A percentile compares a stretch with the other conserved stretches of the same genome.
These are phyloP conservation scores for Linderniella brevidens DNA, from an alignment of 257 asterid species.

Conservation along the genomic window DNA sequence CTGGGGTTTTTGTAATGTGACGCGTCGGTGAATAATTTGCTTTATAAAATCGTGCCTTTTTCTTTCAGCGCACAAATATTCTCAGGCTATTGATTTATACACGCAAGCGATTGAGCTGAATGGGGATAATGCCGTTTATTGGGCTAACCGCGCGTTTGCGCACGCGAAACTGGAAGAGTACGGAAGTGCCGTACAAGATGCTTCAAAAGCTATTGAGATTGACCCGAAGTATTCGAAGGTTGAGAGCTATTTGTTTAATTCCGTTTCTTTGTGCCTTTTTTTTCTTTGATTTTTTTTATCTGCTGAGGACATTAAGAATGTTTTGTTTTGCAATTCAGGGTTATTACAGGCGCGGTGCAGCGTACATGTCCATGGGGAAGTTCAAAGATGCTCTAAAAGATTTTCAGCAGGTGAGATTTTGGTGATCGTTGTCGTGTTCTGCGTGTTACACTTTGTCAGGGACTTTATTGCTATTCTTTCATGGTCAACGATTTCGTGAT, in stretches of 20 bases:
- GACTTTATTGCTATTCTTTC: constrained; percentile 11
- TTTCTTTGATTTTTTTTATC: neutral
- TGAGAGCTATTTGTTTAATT: neutral
- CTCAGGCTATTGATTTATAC: constrained; percentile 87
- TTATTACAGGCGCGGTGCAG: constrained; percentile 92
- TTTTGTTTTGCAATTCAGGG: constrained; percentile 38
- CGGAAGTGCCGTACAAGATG: constrained; percentile 92
- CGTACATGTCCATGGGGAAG: constrained; percentile 88
- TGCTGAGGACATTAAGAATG: neutral
- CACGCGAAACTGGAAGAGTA: constrained; percentile 93
- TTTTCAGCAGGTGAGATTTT: constrained; percentile 57
- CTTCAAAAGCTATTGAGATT: constrained; percentile 66
- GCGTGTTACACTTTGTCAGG: neutral
- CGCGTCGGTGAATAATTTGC: neutral
- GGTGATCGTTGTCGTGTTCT: neutral
- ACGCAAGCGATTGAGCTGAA: constrained; percentile 73
- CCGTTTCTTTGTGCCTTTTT: neutral
- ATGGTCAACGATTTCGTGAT: neutral
- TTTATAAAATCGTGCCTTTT: constrained; percentile 8
- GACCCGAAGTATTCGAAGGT: constrained; percentile 90
- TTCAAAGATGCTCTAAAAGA: constrained; percentile 89
- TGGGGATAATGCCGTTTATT: constrained; percentile 67
- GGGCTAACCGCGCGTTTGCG: constrained; percentile 97
- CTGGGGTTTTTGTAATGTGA: constrained; percentile 1
- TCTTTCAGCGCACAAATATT: constrained; percentile 58